Percentiles rank a stretch among this genome's conserved stretches.
Evolutionary conservation across 768 basidiomycete species (phyloP).

Genomic region (Daedaleopsis nitida): DNA sequence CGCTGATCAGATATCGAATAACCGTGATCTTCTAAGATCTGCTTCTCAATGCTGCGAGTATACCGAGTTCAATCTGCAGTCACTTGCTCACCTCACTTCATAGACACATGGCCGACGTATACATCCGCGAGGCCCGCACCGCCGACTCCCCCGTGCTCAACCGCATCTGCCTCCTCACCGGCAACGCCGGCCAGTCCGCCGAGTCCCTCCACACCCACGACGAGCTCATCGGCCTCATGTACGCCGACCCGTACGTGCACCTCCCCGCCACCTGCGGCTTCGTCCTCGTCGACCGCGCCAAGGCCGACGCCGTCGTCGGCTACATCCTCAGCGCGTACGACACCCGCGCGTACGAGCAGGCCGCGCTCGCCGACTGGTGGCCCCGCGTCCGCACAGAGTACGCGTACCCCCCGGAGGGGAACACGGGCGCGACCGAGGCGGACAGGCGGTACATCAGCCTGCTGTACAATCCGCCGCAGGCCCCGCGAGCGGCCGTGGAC

Average conservation of each 20-base stretch:
- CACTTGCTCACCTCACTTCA: neutral
- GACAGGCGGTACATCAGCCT: conserved; percentile 45
- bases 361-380: conserved; percentile 64
- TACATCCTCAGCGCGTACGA: conserved; percentile 71
- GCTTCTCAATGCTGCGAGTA: too few relatives aligned
- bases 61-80: too few relatives aligned
- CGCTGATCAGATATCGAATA: too few relatives aligned
- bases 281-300: conserved; percentile 53
- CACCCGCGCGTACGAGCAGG: conserved; percentile 63
- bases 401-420: conserved; percentile 27
- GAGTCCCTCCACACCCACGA: conserved; percentile 58
- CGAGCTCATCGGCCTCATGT: conserved; percentile 72
- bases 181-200: conserved; percentile 68
- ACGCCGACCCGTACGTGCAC: conserved; percentile 75
- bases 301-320: conserved; percentile 55
- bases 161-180: conserved; percentile 74
- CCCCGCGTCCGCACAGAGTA: conserved; percentile 61
- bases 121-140: conserved; percentile 57
- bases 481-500: conserved; percentile 54
- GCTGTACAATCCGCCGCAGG: conserved; percentile 39
- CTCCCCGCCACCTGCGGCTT: conserved; percentile 70
- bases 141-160: conserved; percentile 61
- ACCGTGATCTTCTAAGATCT: neutral
- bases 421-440: conserved; percentile 25
- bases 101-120: conserved; percentile 3